Conservation (phyloP, 129 eudicot species). For the Pulicaria dysenterica region DNA sequence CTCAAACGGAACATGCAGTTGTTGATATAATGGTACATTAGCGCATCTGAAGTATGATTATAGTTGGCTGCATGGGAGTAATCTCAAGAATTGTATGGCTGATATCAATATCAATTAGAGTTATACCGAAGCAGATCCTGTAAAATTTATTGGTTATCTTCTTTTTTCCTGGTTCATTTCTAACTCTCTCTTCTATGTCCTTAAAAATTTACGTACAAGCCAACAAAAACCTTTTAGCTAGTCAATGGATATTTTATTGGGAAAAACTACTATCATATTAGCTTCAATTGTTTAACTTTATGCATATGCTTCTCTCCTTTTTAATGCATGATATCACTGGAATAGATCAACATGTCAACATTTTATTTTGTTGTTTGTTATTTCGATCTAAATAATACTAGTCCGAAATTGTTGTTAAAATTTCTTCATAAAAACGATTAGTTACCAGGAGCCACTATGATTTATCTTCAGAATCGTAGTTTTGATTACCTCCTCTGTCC, state of each 20-base stretch:
- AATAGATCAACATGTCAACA: not conserved
- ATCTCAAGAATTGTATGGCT: not conserved
- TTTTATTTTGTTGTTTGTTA: too few relatives aligned
- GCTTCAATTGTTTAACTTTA: too few relatives aligned
- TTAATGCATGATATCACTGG: not conserved
- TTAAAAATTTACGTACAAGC: too few relatives aligned
- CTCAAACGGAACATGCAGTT: not conserved
- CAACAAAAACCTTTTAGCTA: too few relatives aligned
- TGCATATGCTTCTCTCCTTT: not conserved
- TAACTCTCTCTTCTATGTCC: not conserved
- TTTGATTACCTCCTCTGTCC: not conserved
- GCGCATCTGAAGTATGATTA: not conserved
- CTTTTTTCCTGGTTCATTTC: not conserved
- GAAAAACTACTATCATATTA: not conserved
- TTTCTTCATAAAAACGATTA: not conserved
- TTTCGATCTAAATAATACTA: not conserved
- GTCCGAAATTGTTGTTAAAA: not conserved
- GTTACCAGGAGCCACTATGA: not conserved
- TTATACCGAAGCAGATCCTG: not conserved
- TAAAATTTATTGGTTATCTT: not conserved
- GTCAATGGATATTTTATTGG: not conserved
- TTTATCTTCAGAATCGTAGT: not conserved
- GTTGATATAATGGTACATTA: not conserved
- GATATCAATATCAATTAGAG: not conserved
- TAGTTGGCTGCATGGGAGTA: conserved; percentile 1